Conservation (phyloP, 148 eudicot species). For the Vaccinium vitisidaea region DNA sequence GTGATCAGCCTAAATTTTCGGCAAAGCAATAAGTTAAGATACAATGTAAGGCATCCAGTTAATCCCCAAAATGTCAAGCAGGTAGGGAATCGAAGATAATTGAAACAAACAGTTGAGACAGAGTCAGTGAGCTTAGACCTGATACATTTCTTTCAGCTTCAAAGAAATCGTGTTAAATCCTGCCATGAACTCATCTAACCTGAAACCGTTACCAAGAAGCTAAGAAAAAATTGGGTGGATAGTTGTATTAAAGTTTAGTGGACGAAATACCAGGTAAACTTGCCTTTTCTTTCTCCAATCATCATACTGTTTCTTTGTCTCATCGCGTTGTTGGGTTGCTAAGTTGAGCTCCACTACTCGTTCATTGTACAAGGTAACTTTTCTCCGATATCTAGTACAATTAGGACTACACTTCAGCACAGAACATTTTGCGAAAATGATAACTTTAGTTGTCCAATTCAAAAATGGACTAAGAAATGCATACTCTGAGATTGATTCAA, state of each 20-base stretch:
- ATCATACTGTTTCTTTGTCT: slow-evolving; percentile 80
- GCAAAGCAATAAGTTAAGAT: not conserved
- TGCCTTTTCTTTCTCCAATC: slow-evolving; percentile 91
- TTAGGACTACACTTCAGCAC: not conserved
- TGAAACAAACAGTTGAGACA: not conserved
- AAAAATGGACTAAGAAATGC: slow-evolving; percentile 1
- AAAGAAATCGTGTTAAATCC: slow-evolving; percentile 92
- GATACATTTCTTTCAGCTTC: slow-evolving; percentile 98
- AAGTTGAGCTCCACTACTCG: slow-evolving; percentile 82
- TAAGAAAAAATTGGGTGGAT: not conserved
- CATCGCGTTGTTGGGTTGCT: slow-evolving; percentile 79
- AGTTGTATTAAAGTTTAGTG: not conserved
- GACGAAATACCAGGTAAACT: slow-evolving; percentile 20
- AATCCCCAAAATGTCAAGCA: slow-evolving; percentile 1
- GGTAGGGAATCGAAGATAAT: not conserved
- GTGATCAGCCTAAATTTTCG: not conserved
- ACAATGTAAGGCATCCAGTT: not conserved
- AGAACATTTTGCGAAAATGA: not conserved
- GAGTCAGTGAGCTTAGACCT: slow-evolving; percentile 46
- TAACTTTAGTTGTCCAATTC: not conserved
- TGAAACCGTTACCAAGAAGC: slow-evolving; percentile 31
- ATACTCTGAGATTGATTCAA: slow-evolving; percentile 95
- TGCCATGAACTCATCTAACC: slow-evolving; percentile 97
- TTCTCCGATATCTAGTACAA: slow-evolving; percentile 62
- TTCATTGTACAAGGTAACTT: slow-evolving; percentile 71